A percentile compares a stretch with the other conserved stretches of the same genome.
Conservation (phyloP, 1,284 basidiomycete species). For the Trichosporon sp. region DNA sequence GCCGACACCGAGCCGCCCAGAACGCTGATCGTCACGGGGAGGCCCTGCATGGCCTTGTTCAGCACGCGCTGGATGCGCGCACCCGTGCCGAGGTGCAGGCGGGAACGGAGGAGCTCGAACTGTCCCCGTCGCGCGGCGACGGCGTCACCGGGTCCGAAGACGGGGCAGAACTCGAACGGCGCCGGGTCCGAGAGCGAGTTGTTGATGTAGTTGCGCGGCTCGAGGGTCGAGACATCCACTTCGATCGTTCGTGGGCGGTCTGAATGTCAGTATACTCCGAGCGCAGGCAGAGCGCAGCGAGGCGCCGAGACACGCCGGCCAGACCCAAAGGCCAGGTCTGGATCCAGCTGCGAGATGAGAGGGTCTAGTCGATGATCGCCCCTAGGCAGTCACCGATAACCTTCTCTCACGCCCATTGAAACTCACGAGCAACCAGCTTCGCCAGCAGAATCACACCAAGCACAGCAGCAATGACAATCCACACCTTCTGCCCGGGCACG, state of each 20-base stretch:
- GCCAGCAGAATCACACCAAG: constrained; percentile 42
- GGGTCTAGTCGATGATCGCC: no score
- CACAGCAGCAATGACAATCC: constrained; percentile 42
- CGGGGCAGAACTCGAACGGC: constrained; percentile 88
- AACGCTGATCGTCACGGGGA: constrained; percentile 86
- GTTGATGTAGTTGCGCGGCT: constrained; percentile 58
- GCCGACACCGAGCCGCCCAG: constrained; percentile 91
- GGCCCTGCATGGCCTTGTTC: constrained; percentile 78
- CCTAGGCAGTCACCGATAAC: no score
- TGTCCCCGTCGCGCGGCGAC: constrained; percentile 77
- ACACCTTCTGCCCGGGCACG: constrained; percentile 39
- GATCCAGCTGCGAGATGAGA: no score
- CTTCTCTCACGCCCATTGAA: no score
- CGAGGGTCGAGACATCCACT: constrained; percentile 36
- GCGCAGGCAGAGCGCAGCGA: not conserved
- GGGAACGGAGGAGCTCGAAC: constrained; percentile 72
- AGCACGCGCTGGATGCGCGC: constrained; percentile 80
- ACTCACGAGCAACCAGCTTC: constrained; percentile 47
- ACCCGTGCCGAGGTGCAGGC: constrained; percentile 77
- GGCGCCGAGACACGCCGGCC: not conserved
- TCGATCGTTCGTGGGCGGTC: constrained; percentile 13
- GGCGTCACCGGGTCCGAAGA: constrained; percentile 77
- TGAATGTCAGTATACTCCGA: constrained; percentile 16
- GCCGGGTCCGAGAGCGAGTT: constrained; percentile 62
- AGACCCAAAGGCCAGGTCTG: not conserved